Evolutionary conservation across 2,329 filamentous ascomycete species (phyloP), one percentile per base, ranked within the genome.

Genomic region (Reticulascus tulasneorum): DNA sequence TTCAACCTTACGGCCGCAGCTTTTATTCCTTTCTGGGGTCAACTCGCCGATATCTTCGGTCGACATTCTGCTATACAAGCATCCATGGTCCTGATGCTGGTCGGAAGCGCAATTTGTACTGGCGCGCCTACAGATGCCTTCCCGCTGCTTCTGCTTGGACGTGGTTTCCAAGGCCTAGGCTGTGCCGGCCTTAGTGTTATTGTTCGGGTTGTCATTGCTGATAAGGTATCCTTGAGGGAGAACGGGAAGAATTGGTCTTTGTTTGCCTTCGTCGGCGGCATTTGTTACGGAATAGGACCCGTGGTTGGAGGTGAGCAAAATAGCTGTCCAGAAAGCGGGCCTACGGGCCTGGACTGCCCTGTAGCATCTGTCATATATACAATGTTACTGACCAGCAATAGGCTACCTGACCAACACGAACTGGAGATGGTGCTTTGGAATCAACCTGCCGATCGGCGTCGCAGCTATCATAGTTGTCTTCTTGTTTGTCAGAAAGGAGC

Each of bases 391-490:
- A 37, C 32, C 5, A 3, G 7, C 4, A 11, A 4, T 1, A 60
- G 58, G 68, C 1, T 75, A 73, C 39, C 62, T 79, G 10, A 73
- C 73, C 15, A 59, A 64, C 23, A 57, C 66, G 5, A 71, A 67
- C 44, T 85, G 81, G 80, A 63, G 79, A 32, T 85, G 82, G 69
- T 80, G 77, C 49, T 85, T 85, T 52, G 77, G 71, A 23, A 69
- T 84, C 35, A 77, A 75, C 42, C 62, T 80, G n/a, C 77, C 77
- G 12, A 65, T 81, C 26, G 68, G 63, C 2, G 60, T 67, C 4
- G 47, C 73, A 15, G 72, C 69, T 6, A 62, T 82, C 23, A 30
- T 73, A n/a, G 40, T 77, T 25, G 64, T 76, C 32, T 74, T 75
- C 47, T 55, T 80, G 35, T 47, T 83, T 22, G 65, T 84, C 21